These are phyloP conservation scores for Chaetomium strumarium DNA, from an alignment of 2,329 filamentous ascomycete genomes.

Conservation along the genomic window DNA sequence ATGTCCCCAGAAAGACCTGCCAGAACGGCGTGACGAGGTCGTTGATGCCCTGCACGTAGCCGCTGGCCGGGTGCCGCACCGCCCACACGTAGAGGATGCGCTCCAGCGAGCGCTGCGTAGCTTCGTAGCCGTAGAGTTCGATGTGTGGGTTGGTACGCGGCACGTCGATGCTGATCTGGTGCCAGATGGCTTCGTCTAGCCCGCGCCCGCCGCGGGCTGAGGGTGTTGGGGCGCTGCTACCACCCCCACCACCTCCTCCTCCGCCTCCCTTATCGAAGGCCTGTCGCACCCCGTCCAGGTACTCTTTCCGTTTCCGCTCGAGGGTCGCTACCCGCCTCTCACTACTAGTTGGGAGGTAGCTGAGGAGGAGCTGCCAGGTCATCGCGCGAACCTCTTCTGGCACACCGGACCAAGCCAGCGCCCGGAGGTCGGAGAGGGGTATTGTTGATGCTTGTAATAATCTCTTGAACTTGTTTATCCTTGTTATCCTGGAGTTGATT, in stretches of 20 bases:
- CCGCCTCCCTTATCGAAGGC: slow-evolving; percentile 61
- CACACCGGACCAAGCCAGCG: slow-evolving; percentile 88
- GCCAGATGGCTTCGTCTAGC: slow-evolving; percentile 96
- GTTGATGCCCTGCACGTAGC: slow-evolving; percentile 98
- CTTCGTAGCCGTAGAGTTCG: slow-evolving; percentile 90
- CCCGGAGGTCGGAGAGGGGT: slow-evolving; percentile 72
- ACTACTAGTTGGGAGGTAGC: slow-evolving; percentile 94
- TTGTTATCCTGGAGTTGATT: slow-evolving; percentile 78
- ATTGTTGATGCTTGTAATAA: slow-evolving; percentile 91
- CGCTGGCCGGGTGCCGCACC: slow-evolving; percentile 91
- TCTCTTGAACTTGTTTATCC: slow-evolving; percentile 98
- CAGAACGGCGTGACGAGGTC: slow-evolving; percentile 96
- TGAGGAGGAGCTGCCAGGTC: slow-evolving; percentile 96
- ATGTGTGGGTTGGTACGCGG: slow-evolving; percentile 95
- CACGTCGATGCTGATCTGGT: slow-evolving; percentile 98
- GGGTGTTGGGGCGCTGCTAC: slow-evolving; percentile 17
- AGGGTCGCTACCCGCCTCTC: slow-evolving; percentile 84
- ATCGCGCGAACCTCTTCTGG: slow-evolving; percentile 94
- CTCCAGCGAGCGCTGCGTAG: slow-evolving; percentile 89
- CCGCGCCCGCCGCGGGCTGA: slow-evolving; percentile 39
- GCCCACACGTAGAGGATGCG: slow-evolving; percentile 97
- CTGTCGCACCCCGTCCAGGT: slow-evolving; percentile 81
- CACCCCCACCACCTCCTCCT: slow-evolving; percentile 4
- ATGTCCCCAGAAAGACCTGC: slow-evolving; percentile 92
- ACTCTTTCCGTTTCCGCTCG: slow-evolving; percentile 93